Evolutionary conservation across 805 yeast species (phyloP), one percentile per base, ranked within the genome.

Genomic region (Metschnikowia sp.): DNA sequence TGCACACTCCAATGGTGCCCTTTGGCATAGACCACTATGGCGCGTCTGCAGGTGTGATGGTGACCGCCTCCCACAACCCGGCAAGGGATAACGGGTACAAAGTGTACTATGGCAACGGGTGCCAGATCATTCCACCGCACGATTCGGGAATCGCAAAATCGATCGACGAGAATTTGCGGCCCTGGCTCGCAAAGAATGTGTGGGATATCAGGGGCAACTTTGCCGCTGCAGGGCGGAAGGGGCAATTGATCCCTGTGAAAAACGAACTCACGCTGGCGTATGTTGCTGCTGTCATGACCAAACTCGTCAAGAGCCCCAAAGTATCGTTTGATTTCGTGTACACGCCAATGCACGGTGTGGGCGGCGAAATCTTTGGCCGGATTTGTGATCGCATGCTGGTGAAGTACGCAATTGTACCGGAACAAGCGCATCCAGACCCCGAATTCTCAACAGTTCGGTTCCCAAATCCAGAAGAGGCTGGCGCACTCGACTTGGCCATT

Each of bases 331-430:
- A 74, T 60, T 82, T 85, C 48, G 87, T 90, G 1, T 92, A 92
- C 61, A 92, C 98, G 0, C 96, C 98, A 19, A 83, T 92, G 84
- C 98, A 92, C 64, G 99, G 99, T 9, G 96, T 92, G 8, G 99
- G 99, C 0, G 68, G 74, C 26, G 83, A 82, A 38, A 77, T 82
- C 26, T 82, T 86, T 36, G 59, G 62, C 4, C 61, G 69, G 37
- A 68, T 81, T 0, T 59, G 76, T 31, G 51, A 61, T 8, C 55
- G 68, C 10, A 60, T 79, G 18, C 76, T 70, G 1, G 59, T 58
- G 31, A 61, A 62, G 37, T 66, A 61, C 51, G 54, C 64, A 2
- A 60, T 68, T n/a, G 96, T 88, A 0, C 53, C 63, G 1, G 80
- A 81, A 53, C 99, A 92, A 63, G 72, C 75, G 4, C 18, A 52